Percentiles rank a stretch among this genome's conserved stretches.
These are phyloP conservation scores for Trichoderma semiorbis DNA, from an alignment of 2,329 filamentous ascomycete species.

Conservation along the genomic window DNA sequence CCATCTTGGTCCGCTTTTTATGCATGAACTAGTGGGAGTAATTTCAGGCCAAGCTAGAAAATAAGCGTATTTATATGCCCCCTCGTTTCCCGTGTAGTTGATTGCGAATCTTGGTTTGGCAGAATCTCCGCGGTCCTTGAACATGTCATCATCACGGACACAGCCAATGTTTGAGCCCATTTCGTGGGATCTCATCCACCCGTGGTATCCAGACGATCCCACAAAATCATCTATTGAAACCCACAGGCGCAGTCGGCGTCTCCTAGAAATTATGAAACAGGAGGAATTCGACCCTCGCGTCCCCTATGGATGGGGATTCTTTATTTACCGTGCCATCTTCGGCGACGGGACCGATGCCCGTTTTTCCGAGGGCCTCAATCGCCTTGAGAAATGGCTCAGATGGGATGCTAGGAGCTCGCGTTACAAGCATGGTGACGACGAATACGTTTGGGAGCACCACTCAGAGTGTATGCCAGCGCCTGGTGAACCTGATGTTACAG, in stretches of 20 bases:
- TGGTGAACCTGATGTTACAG: neutral
- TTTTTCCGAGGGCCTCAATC: neutral
- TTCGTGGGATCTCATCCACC: neutral
- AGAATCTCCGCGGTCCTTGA: neutral
- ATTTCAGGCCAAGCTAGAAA: neutral
- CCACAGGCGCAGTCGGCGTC: too few species aligned
- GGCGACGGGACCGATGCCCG: neutral
- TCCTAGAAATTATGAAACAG: neutral
- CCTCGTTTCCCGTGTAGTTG: neutral
- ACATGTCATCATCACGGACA: neutral
- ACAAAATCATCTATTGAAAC: neutral
- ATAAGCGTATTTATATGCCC: neutral
- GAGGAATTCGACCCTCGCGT: neutral
- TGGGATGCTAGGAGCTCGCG: neutral
- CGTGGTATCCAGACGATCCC: too few species aligned
- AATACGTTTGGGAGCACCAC: fast-evolving
- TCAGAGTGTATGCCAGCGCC: neutral
- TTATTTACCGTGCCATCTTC: neutral
- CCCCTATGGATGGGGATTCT: neutral
- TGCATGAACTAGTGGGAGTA: neutral
- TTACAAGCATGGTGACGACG: neutral
- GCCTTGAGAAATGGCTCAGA: neutral
- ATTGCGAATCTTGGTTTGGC: neutral
- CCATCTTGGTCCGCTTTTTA: neutral
- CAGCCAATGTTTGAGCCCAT: neutral